Conservation (phyloP, 257 asterid genomes). For the Lithospermum erythrorhizon region DNA sequence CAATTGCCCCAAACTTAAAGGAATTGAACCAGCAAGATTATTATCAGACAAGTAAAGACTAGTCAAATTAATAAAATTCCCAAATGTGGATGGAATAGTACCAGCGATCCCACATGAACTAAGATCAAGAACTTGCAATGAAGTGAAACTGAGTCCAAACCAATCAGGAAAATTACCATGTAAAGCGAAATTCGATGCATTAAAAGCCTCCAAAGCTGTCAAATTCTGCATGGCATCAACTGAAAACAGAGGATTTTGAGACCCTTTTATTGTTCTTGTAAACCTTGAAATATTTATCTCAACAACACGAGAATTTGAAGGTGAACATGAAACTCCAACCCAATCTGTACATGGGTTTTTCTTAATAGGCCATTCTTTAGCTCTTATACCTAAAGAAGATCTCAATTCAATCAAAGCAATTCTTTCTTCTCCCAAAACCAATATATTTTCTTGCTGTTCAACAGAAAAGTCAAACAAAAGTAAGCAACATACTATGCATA, state of each 20-base stretch:
- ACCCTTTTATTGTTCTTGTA: slow-evolving; percentile 63
- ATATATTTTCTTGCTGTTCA: slow-evolving; percentile 45
- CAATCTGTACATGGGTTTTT: slow-evolving; percentile 66
- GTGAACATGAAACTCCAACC: slow-evolving; percentile 53
- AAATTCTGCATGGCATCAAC: slow-evolving; percentile 69
- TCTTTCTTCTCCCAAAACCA: slow-evolving; percentile 39
- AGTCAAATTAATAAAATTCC: slow-evolving; percentile 64
- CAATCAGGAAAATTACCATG: slow-evolving; percentile 68
- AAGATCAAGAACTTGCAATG: slow-evolving; percentile 78
- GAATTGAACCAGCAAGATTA: slow-evolving; percentile 49
- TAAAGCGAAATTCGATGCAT: slow-evolving; percentile 64
- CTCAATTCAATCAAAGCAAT: slow-evolving; percentile 69
- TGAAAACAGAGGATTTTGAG: slow-evolving; percentile 63
- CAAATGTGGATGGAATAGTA: slow-evolving; percentile 47
- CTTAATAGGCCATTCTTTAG: slow-evolving; percentile 78
- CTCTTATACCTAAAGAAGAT: slow-evolving; percentile 88
- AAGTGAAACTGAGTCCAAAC: slow-evolving; percentile 48
- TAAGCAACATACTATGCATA: slow-evolving; percentile 29
- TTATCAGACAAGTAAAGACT: slow-evolving; percentile 54
- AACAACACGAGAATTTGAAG: slow-evolving; percentile 45
- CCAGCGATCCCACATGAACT: slow-evolving; percentile 58
- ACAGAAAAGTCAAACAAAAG: slow-evolving; percentile 34
- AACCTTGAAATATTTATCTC: slow-evolving; percentile 77
- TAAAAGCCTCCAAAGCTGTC: slow-evolving; percentile 49
- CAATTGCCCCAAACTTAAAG: slow-evolving; percentile 55